These are phyloP conservation scores for Chaetomidium leptoderma DNA, from an alignment of 495 filamentous ascomycete genomes.

Conservation along the genomic window DNA sequence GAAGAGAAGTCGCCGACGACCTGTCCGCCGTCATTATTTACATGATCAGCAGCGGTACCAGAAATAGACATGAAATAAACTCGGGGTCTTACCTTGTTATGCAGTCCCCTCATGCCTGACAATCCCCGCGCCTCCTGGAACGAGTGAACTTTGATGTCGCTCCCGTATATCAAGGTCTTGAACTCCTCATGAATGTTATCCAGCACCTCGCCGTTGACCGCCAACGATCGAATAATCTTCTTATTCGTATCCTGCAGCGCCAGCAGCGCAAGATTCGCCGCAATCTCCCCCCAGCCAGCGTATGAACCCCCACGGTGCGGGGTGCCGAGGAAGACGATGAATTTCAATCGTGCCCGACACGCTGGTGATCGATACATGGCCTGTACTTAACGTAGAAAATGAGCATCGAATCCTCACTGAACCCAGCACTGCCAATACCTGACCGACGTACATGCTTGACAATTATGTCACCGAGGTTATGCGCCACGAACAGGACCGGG, in stretches of 20 bases:
- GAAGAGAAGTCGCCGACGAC: constrained; percentile 36
- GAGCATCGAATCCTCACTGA: constrained; percentile 9
- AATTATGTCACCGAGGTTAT: constrained; percentile 43
- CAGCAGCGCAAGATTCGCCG: constrained; percentile 24
- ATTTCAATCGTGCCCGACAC: constrained; percentile 28
- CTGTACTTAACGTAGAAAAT: constrained; percentile 17
- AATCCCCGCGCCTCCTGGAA: constrained; percentile 41
- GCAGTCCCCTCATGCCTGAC: constrained; percentile 36
- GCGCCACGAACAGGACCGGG: constrained; percentile 39
- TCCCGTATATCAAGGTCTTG: constrained; percentile 21
- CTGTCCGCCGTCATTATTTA: constrained; percentile 11
- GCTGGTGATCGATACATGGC: constrained; percentile 31
- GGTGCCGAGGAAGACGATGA: constrained; percentile 42
- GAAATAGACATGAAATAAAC: background rate
- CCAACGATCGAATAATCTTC: constrained; percentile 28
- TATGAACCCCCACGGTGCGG: constrained; percentile 38
- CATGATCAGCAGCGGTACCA: no score
- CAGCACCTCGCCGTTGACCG: constrained; percentile 37
- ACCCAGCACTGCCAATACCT: background rate
- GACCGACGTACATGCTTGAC: constrained; percentile 39
- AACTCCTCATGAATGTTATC: constrained; percentile 40
- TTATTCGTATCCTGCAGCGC: constrained; percentile 26
- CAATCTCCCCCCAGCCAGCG: constrained; percentile 34
- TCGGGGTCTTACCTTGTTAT: constrained; percentile 28
- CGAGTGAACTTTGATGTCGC: constrained; percentile 37